Conservation (phyloP, 805 yeast species). For the Starmera caribaea region DNA sequence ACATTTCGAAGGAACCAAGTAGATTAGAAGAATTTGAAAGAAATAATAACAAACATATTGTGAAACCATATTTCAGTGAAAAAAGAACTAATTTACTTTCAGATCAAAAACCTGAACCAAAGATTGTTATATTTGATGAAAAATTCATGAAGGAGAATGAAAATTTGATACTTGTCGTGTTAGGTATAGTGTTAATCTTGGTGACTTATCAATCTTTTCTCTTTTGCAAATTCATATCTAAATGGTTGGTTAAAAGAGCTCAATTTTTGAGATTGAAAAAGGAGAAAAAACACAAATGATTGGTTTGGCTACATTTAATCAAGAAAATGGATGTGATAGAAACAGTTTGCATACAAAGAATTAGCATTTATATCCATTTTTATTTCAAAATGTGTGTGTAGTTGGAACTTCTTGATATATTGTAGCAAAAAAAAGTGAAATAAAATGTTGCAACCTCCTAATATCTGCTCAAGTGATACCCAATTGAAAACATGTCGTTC, state of each 20-base stretch:
- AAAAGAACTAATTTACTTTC: slow-evolving; percentile 22
- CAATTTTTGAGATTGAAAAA: too few relatives aligned
- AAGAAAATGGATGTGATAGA: too few relatives aligned
- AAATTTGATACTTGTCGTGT: slow-evolving; percentile 30
- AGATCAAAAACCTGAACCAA: slow-evolving; percentile 18
- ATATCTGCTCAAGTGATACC: background rate
- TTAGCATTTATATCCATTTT: too few relatives aligned
- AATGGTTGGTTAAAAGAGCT: too few relatives aligned
- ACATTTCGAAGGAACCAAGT: slow-evolving; percentile 40
- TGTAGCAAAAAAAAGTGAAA: too few relatives aligned
- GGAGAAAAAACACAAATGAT: too few relatives aligned
- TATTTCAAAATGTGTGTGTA: too few relatives aligned
- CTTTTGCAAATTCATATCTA: too few relatives aligned
- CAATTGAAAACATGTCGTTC: slow-evolving; percentile 14
- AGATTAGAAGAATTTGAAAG: slow-evolving; percentile 46
- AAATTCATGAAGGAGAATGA: slow-evolving; percentile 44
- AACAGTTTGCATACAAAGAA: too few relatives aligned
- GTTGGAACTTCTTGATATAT: too few relatives aligned
- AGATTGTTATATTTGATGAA: slow-evolving; percentile 24
- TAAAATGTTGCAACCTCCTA: too few relatives aligned
- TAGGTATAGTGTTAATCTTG: slow-evolving; percentile 6
- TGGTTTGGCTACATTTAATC: too few relatives aligned
- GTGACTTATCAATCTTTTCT: background rate
- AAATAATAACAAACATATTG: slow-evolving; percentile 30
- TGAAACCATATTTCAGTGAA: slow-evolving; percentile 20